Conservation (phyloP, 371 early-diverging fungal species). For the Rhizopus arrhizus region DNA sequence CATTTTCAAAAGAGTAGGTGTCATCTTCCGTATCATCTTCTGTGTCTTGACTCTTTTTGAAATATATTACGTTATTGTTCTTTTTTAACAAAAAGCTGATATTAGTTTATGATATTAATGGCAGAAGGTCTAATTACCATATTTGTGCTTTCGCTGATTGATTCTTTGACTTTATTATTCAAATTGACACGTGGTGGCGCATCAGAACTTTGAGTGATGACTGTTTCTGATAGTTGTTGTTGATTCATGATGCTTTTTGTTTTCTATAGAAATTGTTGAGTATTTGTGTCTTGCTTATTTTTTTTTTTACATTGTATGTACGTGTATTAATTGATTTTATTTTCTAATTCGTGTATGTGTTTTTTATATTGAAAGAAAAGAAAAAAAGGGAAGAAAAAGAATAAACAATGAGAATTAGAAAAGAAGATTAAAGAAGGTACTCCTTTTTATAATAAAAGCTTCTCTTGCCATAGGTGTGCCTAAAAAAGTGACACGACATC, state of each 20-base stretch:
- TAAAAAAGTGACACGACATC: conserved; percentile 6
- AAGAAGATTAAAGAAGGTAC: not conserved
- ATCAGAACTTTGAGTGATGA: not conserved
- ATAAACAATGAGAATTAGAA: not conserved
- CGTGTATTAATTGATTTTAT: no score
- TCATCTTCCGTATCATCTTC: conserved; percentile 3
- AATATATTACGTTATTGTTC: not conserved
- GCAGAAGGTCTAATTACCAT: conserved; percentile 3
- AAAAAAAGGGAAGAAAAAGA: not conserved
- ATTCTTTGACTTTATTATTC: conserved; percentile 5
- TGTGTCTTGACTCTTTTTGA: not conserved
- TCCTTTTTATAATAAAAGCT: not conserved
- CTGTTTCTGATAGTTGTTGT: not conserved
- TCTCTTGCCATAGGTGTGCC: no score
- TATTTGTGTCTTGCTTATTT: no score
- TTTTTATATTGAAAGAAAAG: conserved; percentile 19
- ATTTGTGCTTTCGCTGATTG: conserved; percentile 4
- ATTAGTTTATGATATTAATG: not conserved
- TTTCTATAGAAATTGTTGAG: no score
- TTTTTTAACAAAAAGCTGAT: not conserved
- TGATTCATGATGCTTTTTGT: not conserved
- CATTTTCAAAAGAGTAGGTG: not conserved
- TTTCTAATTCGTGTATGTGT: not conserved
- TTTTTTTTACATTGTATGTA: no score
- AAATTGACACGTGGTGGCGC: conserved; percentile 7